Evolutionary conservation across 2,329 filamentous ascomycete genomes (phyloP).

Genomic region (Neophaeococcomyces aloes): DNA sequence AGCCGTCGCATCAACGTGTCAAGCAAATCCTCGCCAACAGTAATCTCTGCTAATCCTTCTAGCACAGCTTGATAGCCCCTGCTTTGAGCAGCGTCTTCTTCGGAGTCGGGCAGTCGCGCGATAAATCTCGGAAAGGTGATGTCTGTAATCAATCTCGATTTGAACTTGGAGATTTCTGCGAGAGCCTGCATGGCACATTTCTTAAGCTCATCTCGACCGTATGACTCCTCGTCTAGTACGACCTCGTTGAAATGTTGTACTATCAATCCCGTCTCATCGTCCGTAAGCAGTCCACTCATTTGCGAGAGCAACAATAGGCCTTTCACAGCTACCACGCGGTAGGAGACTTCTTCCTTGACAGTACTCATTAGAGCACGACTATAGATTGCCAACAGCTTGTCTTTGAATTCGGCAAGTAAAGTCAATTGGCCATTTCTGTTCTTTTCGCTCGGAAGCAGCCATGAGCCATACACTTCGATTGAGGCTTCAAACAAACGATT

Average conservation of each 20-base stretch:
- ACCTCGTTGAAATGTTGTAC: slow-evolving; percentile 51
- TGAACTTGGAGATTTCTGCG: slow-evolving; percentile 51
- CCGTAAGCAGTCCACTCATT: slow-evolving; percentile 38
- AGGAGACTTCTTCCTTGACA: slow-evolving; percentile 41
- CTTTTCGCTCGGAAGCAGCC: slow-evolving; percentile 36
- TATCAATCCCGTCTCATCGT: slow-evolving; percentile 43
- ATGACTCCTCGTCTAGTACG: slow-evolving; percentile 48
- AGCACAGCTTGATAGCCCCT: slow-evolving; percentile 44
- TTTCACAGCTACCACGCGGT: slow-evolving; percentile 38
- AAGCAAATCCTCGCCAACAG: slow-evolving; percentile 51
- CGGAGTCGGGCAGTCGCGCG: slow-evolving; percentile 50
- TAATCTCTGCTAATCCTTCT: slow-evolving; percentile 55
- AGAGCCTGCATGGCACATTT: slow-evolving; percentile 49
- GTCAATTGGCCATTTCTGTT: slow-evolving; percentile 29
- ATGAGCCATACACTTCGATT: slow-evolving; percentile 46
- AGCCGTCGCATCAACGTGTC: slow-evolving; percentile 53
- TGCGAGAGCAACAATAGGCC: slow-evolving; percentile 38
- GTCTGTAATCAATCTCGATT: slow-evolving; percentile 52
- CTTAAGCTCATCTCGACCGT: slow-evolving; percentile 47
- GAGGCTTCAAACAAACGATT: slow-evolving; percentile 50
- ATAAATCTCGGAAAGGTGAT: slow-evolving; percentile 58
- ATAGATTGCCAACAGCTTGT: slow-evolving; percentile 44
- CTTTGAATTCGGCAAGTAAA: slow-evolving; percentile 38
- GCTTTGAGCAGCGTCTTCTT: slow-evolving; percentile 32
- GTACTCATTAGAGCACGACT: slow-evolving; percentile 44